Conservation (phyloP, 2,329 filamentous ascomycete genomes). For the Aureobasidium sp. region DNA sequence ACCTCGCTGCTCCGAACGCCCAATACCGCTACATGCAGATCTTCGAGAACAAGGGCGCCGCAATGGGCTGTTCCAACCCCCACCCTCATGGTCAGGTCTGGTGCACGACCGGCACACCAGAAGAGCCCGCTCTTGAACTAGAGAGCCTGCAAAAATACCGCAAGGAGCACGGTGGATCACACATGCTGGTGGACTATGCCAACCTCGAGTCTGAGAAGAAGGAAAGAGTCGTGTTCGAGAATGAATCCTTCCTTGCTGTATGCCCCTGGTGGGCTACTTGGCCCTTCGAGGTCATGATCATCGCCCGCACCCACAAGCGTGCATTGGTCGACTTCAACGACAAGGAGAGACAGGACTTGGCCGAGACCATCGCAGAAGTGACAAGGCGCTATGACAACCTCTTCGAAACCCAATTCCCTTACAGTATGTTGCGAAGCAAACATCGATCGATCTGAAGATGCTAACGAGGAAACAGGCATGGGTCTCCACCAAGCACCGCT, state of each 20-base stretch:
- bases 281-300: constrained; percentile 92
- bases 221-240: constrained; percentile 84
- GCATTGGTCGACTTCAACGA: constrained; percentile 74
- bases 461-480: constrained; percentile 51
- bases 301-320: constrained; percentile 76
- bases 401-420: constrained; percentile 94
- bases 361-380: constrained; percentile 79
- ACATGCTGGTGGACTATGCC: constrained; percentile 82
- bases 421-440: constrained; percentile 52
- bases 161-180: constrained; percentile 60
- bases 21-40: constrained; percentile 98
- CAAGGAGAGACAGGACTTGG: constrained; percentile 64
- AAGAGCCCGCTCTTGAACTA: constrained; percentile 79
- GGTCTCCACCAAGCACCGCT: constrained; percentile 94
- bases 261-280: constrained; percentile 98
- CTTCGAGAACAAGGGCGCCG: constrained; percentile 96
- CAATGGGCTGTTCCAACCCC: constrained; percentile 98
- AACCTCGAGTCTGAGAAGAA: constrained; percentile 72
- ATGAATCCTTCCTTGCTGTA: constrained; percentile 74
- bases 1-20: constrained; percentile 51
- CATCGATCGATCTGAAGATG: no score
- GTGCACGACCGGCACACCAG: constrained; percentile 85
- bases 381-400: constrained; percentile 92
- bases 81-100: constrained; percentile 96
- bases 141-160: constrained; percentile 73